Evolutionary conservation across 1,284 basidiomycete species (phyloP), one percentile per base, ranked within the genome.

Genomic region (Singerocomus inundabilis): DNA sequence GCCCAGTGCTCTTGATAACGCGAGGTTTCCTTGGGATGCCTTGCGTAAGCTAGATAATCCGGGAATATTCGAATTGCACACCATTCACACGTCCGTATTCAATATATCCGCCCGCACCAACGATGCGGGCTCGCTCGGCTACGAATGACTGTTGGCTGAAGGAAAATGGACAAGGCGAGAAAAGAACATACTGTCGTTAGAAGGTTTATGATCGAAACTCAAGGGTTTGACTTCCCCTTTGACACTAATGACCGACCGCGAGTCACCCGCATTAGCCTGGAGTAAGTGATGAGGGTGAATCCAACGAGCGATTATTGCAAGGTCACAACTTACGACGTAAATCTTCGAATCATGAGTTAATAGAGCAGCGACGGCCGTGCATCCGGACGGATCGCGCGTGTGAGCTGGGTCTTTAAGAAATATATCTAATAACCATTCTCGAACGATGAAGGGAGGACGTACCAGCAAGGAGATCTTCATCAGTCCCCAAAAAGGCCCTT

Each of bases 81-180:
- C 93, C 97, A 68, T 99, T 99, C 34, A 99, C 97, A 50, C 97
- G 90, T 37, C 94, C 95, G 69, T 87, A 98, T 69, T 99, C 95
- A 55, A 99, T 90, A 64, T 93, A 99, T 40, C 97, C 97, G 45
- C 97, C 97, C n/a, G 95, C 97, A 36, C 81, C 84, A 21, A 84
- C 78, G 66, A 99, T 98, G 45, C 97, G 89, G 25, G 80, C 77
- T 61, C 82, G 91, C 72, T 99, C 97, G 57, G 76, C 92, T 91
- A 61, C 21, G 53, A 40, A 54, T 52, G 44, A 46, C 18, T 29
- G 32, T 53, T 29, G 28, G 52, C 32, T 6, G 10, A 44, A 33
- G 11, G 42, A 18, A 25, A 26, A 24, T 0, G 11, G 18, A 3
- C 5, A 10, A 32, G 28, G 16, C 3, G 29, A 11, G 24, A 39